Base-by-base conservation (phyloP, 352 stramenopile genomes). In the Phytopythium mirpurense region DNA sequence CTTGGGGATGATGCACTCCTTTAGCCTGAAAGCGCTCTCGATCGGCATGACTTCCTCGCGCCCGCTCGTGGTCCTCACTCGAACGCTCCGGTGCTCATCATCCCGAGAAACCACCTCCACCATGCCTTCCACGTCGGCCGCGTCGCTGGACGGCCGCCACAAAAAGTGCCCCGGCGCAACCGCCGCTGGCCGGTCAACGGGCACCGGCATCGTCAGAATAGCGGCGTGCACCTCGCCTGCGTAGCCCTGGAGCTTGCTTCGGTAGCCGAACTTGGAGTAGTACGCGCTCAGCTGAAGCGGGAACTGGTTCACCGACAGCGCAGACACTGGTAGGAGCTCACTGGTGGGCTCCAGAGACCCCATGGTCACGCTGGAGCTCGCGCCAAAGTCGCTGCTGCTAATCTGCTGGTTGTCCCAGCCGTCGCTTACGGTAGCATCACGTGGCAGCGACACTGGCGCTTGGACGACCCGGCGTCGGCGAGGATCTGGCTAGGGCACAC, bases 161-260 rank as follows among this genome's bases (percentile, higher is more conserved):
- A 83, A 38, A 3, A 80, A 15, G 10, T 80, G 62, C 16, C 67
- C 68, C 4, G 58, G 58, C 40, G 51, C 56, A 38, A 78, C 26
- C 5, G 48, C 31, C 32, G 77, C 72, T 5, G 18, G 43, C 49
- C 38, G 21, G 10, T 32, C 35, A 16, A 84, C 47, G 10, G 44
- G 42, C n/a, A 52, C 57, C 29, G 74, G 68, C 49, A 76, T 73
- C 34, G 74, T 84, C 45, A 84, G 42, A 6, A 84, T 56, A 42
- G 78, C 72, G 1, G 57, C 54, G 14, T 65, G 55, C 11, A 84
- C 35, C 7, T 69, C 37, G 15, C 74, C 74, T 49, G 56, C 32
- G 40, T 78, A 82, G 14, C 71, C 68, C 37, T 54, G 66, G 21
- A 57, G 63, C 27, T 65, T 63, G 7, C 59, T 59, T 29, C 63